Evolutionary conservation across 441 rosid genomes (phyloP).

Genomic region (Oxalis stricta): DNA sequence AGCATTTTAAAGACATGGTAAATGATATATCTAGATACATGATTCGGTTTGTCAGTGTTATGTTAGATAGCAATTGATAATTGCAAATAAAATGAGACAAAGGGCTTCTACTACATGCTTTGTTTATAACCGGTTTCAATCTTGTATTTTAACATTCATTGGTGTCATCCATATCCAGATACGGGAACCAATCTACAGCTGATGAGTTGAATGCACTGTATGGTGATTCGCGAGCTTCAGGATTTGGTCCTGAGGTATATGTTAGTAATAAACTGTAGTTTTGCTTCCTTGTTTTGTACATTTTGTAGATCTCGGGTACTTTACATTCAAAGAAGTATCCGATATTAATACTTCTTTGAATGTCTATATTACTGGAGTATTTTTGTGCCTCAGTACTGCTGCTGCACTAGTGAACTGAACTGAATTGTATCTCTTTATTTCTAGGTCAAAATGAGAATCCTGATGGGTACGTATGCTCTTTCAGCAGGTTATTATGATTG

Average conservation of each 20-base stretch:
- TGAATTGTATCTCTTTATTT: background rate
- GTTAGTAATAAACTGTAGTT: background rate
- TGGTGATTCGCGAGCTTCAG: conserved; percentile 66
- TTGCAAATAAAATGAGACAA: background rate
- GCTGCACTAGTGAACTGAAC: no score
- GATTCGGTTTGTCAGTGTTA: background rate
- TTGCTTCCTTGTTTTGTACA: background rate
- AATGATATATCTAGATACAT: background rate
- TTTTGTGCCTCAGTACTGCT: no score
- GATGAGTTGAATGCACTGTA: conserved; percentile 67
- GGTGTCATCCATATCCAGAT: conserved; percentile 26
- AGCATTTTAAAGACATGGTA: background rate
- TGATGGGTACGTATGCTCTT: conserved; percentile 95
- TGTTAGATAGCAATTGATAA: background rate
- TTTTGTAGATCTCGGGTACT: background rate
- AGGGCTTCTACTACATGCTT: background rate
- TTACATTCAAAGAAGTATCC: no score
- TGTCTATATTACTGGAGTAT: no score
- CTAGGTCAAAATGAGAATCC: conserved; percentile 92
- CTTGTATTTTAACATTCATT: background rate
- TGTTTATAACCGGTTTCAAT: background rate
- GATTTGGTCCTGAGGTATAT: conserved; percentile 81
- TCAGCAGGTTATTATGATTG: conserved; percentile 94
- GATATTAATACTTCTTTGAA: no score
- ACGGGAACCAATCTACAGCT: conserved; percentile 67